Evolutionary conservation across 768 basidiomycete genomes (phyloP), one percentile per base, ranked within the genome.

Genomic region (Lentinula detonsa): DNA sequence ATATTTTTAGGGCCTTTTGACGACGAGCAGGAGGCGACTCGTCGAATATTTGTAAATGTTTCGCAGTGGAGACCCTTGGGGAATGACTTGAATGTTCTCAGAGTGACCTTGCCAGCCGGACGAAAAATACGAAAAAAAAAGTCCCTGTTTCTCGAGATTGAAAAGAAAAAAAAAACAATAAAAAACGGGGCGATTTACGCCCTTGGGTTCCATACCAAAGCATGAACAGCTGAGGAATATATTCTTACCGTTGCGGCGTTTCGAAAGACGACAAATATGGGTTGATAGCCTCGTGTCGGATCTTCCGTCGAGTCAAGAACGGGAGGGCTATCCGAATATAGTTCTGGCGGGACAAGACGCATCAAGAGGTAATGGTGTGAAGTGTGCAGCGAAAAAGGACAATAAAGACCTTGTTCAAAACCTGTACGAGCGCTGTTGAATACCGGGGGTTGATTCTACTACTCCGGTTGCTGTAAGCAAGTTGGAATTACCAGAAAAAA

Each of bases 221-320:
- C n/a, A n/a, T 18, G 18, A n/a, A 45, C 6, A 18, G 6, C 45
- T 5, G 9, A 9, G 21, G 45, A 16, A 56, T 15, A n/a, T 56
- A 31, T 39, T 15, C 37, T 39, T 39, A 39, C 6, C n/a, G 11
- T 6, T 2, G 16, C 50, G 28, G 34, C 34, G 53, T 54, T 40
- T 35, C 16, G 31, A 33, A 15, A 33, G 2, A 28, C 5, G 53
- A 54, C 31, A 43, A 43, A 56, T 45, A 15, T 11, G 39, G 55
- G 40, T 43, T 43, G 55, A 56, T 56, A 56, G 55, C 55, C 55
- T 56, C 55, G 23, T 56, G 55, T 56, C 40, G 55, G 55, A 54
- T 54, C 53, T 40, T 54, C 45, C 15, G 7, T 21, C 45, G 16
- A 48, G 46, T 48, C 46, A 40, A 43, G 37, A 28, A 37, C 50